Evolutionary conservation across 257 asterid species (phyloP).

Genomic region (Solanum clarkiae): DNA sequence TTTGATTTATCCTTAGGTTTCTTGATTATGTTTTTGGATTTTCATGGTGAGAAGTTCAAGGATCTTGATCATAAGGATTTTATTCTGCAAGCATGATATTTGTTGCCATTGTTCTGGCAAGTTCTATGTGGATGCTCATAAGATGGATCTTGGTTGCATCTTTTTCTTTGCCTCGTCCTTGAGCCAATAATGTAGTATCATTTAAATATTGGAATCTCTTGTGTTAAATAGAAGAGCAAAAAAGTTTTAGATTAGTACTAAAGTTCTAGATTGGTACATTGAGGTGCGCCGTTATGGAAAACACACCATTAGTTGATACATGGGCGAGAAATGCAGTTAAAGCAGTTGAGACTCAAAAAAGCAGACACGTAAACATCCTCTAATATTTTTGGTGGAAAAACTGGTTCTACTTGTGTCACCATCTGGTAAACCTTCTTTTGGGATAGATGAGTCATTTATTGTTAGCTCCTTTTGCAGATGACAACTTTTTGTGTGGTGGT

Average conservation of each 20-base stretch:
- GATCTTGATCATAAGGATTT: neutral
- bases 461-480: neutral
- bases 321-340: neutral
- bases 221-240: neutral
- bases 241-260: neutral
- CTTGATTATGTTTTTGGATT: neutral
- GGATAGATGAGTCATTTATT: neutral
- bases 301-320: neutral
- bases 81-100: neutral
- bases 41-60: neutral
- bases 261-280: neutral
- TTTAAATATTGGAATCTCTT: neutral
- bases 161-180: neutral
- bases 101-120: neutral
- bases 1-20: neutral
- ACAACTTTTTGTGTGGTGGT: neutral
- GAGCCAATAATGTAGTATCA: neutral
- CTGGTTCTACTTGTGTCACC: neutral
- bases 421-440: neutral
- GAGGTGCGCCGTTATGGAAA: neutral
- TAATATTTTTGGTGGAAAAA: neutral
- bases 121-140: neutral
- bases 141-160: neutral
- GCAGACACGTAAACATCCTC: neutral
- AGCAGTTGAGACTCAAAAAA: neutral